A percentile compares a stretch with the other conserved stretches of the same genome.
Evolutionary conservation across 768 basidiomycete species (phyloP).

Genomic region (Suillus discolor): DNA sequence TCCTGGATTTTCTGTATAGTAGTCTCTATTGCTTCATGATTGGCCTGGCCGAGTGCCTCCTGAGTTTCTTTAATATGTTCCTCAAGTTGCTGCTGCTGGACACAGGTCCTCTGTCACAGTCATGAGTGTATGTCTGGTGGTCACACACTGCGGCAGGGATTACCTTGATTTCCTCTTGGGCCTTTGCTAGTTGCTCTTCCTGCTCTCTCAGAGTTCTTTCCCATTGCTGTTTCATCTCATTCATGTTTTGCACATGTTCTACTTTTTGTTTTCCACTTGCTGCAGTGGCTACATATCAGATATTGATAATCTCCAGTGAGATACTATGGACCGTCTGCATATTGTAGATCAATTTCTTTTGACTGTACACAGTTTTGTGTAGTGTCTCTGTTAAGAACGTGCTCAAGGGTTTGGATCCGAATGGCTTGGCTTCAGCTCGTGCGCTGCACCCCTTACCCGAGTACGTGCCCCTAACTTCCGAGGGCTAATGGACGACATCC

Average conservation of each 20-base stretch:
- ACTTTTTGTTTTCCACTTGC: not conserved
- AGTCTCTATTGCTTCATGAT: not conserved
- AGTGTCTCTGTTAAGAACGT: no score
- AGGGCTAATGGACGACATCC: no score
- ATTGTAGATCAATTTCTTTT: not conserved
- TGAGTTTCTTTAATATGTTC: not conserved
- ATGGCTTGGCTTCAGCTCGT: no score
- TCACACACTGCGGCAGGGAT: not conserved
- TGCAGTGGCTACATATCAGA: not conserved
- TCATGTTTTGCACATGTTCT: not conserved
- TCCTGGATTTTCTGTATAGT: not conserved
- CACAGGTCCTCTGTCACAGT: not conserved
- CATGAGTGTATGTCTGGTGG: not conserved
- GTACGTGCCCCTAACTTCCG: no score
- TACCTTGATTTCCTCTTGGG: not conserved
- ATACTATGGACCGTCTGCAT: not conserved
- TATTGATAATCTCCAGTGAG: not conserved
- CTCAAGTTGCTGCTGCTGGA: not conserved
- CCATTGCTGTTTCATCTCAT: not conserved
- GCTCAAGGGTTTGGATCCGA: no score
- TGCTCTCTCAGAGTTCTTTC: not conserved
- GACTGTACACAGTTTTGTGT: not conserved
- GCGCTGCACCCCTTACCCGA: no score
- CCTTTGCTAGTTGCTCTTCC: not conserved
- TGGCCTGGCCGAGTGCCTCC: not conserved